Conservation (phyloP, 2,329 filamentous ascomycete genomes). For the Hyphodiscus sp. region DNA sequence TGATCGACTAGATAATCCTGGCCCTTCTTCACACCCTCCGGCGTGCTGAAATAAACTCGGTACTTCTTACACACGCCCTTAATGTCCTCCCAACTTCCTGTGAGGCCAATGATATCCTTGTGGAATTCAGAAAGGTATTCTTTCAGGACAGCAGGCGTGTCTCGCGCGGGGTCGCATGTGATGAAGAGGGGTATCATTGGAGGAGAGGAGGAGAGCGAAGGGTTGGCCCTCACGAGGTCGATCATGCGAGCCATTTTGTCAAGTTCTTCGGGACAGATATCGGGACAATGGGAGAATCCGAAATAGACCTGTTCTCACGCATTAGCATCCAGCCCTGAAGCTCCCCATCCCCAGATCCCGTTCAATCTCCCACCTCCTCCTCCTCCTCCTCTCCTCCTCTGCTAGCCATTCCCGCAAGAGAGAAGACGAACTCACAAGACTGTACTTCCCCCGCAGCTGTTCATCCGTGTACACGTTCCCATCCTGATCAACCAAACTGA, state of each 20-base stretch:
- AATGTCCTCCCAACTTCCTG: constrained; percentile 88
- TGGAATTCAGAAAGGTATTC: constrained; percentile 90
- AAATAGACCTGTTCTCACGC: constrained; percentile 72
- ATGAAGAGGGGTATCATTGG: constrained; percentile 77
- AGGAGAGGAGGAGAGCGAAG: constrained; percentile 30
- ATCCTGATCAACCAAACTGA: constrained; percentile 75
- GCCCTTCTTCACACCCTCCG: constrained; percentile 77
- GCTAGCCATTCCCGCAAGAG: neutral
- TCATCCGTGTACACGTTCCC: constrained; percentile 70
- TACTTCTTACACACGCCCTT: constrained; percentile 94
- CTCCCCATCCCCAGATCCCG: neutral
- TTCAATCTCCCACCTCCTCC: neutral
- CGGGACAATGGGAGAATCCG: constrained; percentile 95
- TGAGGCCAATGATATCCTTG: constrained; percentile 75
- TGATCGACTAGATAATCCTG: constrained; percentile 98
- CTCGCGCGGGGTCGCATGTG: constrained; percentile 88
- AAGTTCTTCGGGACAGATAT: constrained; percentile 97
- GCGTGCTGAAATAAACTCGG: constrained; percentile 94
- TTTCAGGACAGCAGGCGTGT: constrained; percentile 79
- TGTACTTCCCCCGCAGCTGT: constrained; percentile 82
- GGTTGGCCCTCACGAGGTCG: constrained; percentile 54
- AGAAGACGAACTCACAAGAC: constrained; percentile 50
- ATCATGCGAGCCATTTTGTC: constrained; percentile 99
- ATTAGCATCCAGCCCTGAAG: neutral
- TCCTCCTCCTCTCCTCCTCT: no score